A percentile compares a stretch with the other conserved stretches of the same genome.
These are phyloP conservation scores for Theileria parva DNA, from an alignment of 169 alveolate species.

Conservation along the genomic window DNA sequence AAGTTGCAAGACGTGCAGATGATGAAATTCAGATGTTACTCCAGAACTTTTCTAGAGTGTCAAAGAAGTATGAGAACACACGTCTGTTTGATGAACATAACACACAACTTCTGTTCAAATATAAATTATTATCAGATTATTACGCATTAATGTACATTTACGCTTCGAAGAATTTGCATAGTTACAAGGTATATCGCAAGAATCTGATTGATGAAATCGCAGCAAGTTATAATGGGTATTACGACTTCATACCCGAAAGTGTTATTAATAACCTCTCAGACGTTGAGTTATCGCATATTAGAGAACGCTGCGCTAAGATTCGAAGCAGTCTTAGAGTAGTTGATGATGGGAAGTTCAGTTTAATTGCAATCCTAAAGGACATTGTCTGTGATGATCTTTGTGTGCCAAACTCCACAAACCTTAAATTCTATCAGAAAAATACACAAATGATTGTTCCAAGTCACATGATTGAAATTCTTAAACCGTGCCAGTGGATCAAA, in stretches of 20 bases:
- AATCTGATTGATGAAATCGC: slow-evolving; percentile 66
- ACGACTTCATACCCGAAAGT: slow-evolving; percentile 60
- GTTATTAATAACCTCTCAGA: slow-evolving; percentile 60
- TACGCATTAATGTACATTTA: slow-evolving; percentile 43
- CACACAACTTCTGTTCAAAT: slow-evolving; percentile 41
- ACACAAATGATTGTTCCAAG: slow-evolving; percentile 49
- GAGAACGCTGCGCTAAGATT: slow-evolving; percentile 49
- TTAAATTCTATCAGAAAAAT: slow-evolving; percentile 43
- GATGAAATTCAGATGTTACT: slow-evolving; percentile 45
- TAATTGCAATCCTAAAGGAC: slow-evolving; percentile 59
- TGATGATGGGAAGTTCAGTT: slow-evolving; percentile 32
- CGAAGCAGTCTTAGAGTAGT: slow-evolving; percentile 14
- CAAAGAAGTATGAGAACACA: slow-evolving; percentile 45
- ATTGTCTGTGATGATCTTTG: slow-evolving; percentile 64
- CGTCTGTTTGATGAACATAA: slow-evolving; percentile 26
- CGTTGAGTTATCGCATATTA: slow-evolving; percentile 55
- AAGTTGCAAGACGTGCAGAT: slow-evolving; percentile 54
- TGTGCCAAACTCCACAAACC: slow-evolving; percentile 36
- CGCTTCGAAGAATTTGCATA: slow-evolving; percentile 53
- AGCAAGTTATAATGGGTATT: slow-evolving; percentile 56
- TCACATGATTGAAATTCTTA: slow-evolving; percentile 40
- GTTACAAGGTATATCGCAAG: slow-evolving; percentile 51
- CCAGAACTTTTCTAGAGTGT: slow-evolving; percentile 26
- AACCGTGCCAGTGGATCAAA: slow-evolving; percentile 58
- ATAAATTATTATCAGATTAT: slow-evolving; percentile 61